A percentile compares a stretch with the other conserved stretches of the same genome.
These are phyloP conservation scores for Xylariaceae sp. DNA, from an alignment of 2,329 filamentous ascomycete genomes.

Conservation along the genomic window DNA sequence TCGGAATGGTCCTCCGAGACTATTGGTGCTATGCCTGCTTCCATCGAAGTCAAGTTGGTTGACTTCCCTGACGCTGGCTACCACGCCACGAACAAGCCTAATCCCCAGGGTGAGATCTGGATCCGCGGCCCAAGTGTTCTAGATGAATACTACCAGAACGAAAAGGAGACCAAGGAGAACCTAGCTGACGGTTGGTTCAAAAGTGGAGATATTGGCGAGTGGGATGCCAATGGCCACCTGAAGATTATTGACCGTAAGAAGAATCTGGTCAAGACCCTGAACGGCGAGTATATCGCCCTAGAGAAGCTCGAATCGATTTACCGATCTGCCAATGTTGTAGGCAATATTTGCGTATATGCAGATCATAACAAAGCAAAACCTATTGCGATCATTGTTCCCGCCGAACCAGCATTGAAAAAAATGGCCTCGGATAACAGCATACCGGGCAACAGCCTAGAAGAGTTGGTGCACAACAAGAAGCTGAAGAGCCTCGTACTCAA, in stretches of 20 bases:
- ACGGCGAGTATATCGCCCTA: conserved; percentile 82
- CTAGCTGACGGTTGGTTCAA: conserved; percentile 86
- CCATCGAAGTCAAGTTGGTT: conserved; percentile 82
- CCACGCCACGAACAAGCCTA: conserved; percentile 73
- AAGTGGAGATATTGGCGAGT: conserved; percentile 85
- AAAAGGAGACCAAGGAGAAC: conserved; percentile 73
- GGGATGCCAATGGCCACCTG: conserved; percentile 72
- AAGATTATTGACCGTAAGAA: conserved; percentile 87
- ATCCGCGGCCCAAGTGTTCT: conserved; percentile 78
- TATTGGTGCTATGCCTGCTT: conserved; percentile 75
- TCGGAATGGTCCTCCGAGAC: conserved; percentile 77
- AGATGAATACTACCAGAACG: conserved; percentile 76
- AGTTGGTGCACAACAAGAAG: conserved; percentile 71
- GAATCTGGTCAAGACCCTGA: conserved; percentile 83
- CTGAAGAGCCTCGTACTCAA: conserved; percentile 66
- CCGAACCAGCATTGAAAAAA: conserved; percentile 61
- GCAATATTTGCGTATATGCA: conserved; percentile 63
- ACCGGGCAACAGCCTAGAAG: conserved; percentile 64
- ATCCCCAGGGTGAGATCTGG: conserved; percentile 85
- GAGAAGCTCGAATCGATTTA: conserved; percentile 70
- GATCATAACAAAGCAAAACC: conserved; percentile 58
- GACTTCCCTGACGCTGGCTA: conserved; percentile 87
- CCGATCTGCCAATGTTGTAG: conserved; percentile 56
- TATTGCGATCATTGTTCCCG: conserved; percentile 62
- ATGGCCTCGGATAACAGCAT: conserved; percentile 56